Evolutionary conservation across 2,329 filamentous ascomycete genomes (phyloP).

Genomic region (Exophiala calicioides): DNA sequence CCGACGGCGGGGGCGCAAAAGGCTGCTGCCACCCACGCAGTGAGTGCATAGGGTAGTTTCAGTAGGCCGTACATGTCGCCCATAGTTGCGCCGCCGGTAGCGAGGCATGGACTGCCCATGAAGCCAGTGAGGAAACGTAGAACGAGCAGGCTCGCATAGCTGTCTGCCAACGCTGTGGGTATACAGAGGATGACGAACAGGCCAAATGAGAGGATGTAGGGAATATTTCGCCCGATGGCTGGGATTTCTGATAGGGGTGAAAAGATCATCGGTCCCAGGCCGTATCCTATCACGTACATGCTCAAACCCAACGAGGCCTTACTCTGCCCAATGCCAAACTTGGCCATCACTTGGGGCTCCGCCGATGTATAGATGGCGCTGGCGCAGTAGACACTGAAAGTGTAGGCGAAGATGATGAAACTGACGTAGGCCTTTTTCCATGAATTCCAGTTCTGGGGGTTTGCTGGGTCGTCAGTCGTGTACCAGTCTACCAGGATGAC

Average conservation of each 20-base stretch:
- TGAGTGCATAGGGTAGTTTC: constrained; percentile 60
- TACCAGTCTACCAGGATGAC: constrained; percentile 41
- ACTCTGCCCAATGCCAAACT: constrained; percentile 35
- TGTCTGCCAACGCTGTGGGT: constrained; percentile 63
- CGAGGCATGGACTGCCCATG: constrained; percentile 66
- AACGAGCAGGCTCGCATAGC: constrained; percentile 65
- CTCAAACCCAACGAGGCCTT: constrained; percentile 37
- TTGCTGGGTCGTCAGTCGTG: constrained; percentile 55
- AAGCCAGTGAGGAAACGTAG: constrained; percentile 66
- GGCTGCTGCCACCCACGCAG: constrained; percentile 56
- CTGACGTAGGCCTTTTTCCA: constrained; percentile 33
- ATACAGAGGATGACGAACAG: constrained; percentile 69
- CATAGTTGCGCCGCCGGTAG: constrained; percentile 55
- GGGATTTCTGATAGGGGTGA: constrained; percentile 69
- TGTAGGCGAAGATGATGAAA: constrained; percentile 25
- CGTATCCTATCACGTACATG: constrained; percentile 45
- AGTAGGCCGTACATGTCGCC: constrained; percentile 54
- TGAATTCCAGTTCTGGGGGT: constrained; percentile 48
- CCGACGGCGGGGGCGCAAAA: constrained; percentile 34
- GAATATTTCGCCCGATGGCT: constrained; percentile 64
- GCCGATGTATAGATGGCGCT: constrained; percentile 38
- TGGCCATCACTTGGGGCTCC: constrained; percentile 30
- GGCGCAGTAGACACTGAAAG: constrained; percentile 37
- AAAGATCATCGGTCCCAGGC: constrained; percentile 57
- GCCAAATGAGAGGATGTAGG: constrained; percentile 68